Base-by-base conservation (phyloP, 2,329 filamentous ascomycete genomes). In the Pestalotiopsis sp. region DNA sequence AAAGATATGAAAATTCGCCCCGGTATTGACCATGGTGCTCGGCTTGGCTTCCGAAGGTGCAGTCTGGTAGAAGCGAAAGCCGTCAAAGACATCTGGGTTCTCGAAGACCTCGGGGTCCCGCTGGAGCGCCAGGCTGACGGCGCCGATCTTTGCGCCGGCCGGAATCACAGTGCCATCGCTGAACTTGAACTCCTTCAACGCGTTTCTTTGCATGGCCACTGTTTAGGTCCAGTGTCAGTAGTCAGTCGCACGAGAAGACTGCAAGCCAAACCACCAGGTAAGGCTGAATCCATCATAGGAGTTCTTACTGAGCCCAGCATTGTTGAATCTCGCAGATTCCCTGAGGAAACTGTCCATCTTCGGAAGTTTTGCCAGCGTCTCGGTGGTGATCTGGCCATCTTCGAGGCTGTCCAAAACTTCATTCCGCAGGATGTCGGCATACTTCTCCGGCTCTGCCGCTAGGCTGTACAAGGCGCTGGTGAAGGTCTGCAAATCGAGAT, bases 141-240 rank as follows among this genome's bases (percentile, higher is more conserved):
- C 58, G 23, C 68, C 68, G 58, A 69, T 49, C 59, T 67, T 67
- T 13, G 68, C 27, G 20, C 68, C 68, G 3, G 40, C 31, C 14
- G 68, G 68, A 12, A 69, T 58, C 14, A 69, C 58, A 13, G 65
- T 69, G 1, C 68, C 65, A 59, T 69, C 68, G 38, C 17, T 57
- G 65, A 69, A 69, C 13, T 41, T 67, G 58, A 69, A 69, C 14
- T 69, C 59, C 36, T 67, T 40, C n/a, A 65, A 27, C 36, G 68
- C 68, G 41, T 69, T 69, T 14, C 68, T n/a, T 52, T 69, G 68
- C 56, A 69, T 69, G 2, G 68, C 64, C 68, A 67, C 68, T 66
- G 41, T 60, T n/a, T 11, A 1, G 23, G 31, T 4, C 20, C 23
- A n/a, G 7, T 49, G 62, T 65, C 41, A 45, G 62, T 17, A 45